Evolutionary conservation across 345 rosid genomes (phyloP), one percentile per base, ranked within the genome.

Genomic region (Pseudoturritis turrita): DNA sequence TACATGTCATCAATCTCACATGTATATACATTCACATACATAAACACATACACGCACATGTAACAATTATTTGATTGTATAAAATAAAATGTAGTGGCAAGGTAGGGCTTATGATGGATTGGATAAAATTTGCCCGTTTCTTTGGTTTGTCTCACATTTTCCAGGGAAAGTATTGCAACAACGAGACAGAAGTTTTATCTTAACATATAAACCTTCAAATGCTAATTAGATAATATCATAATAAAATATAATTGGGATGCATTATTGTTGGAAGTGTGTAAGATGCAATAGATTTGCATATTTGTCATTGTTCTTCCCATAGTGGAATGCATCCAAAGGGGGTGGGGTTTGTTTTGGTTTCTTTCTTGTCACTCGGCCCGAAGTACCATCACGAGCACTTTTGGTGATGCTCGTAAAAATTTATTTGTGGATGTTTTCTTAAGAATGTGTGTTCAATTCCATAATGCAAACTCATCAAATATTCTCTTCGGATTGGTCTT

Each of bases 1-100:
- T 94, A 90, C 53, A 46, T 71, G 9, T 55, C 37, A 65, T 39
- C 39, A 15, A 33, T 33, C 49, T 22, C 57, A 45, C 15, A 29
- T 29, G 29, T 28, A 18, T 10, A 53, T 36, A 29, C 11, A 25
- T 31, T 22, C 26, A 12, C 17, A 23, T 39, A 18, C 17, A 35
- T 40, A 53, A 5, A 7, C 28, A n/a, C 10, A 59, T 29, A 57
- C 15, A 21, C 8, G 21, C 61, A 69, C 58, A 61, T 52, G 64
- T 44, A 17, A 60, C 17, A 54, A 15, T 31, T n/a, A n/a, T n/a
- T n/a, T 41, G 17, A 52, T 4, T 47, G 52, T 39, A 45, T 43
- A 47, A 11, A 43, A 73, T 13, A 65, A 64, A 56, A 5, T 51
- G 44, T 74, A 74, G 62, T 57, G 72, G 15, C 46, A 58, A 60